Evolutionary conservation across 257 asterid species (phyloP).

Genomic region (Craterostigma plantagineum): DNA sequence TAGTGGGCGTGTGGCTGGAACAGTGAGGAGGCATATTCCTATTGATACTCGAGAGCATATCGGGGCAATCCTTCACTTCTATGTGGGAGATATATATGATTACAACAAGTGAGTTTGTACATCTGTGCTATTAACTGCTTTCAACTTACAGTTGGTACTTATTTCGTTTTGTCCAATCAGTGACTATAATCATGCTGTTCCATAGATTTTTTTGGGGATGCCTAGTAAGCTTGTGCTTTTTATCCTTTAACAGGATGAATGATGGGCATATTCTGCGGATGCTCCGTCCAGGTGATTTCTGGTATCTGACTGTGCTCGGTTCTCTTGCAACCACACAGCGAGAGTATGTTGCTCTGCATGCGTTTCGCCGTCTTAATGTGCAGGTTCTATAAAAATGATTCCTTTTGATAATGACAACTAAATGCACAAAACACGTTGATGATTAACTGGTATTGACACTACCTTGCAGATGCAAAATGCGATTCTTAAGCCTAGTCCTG

Average conservation of each 20-base stretch:
- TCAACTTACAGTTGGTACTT: slow-evolving; percentile 1
- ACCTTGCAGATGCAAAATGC: slow-evolving; percentile 89
- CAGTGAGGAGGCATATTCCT: slow-evolving; percentile 84
- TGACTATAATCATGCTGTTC: not conserved
- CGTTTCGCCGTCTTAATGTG: slow-evolving; percentile 83
- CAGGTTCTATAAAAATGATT: slow-evolving; percentile 34
- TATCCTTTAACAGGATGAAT: slow-evolving; percentile 39
- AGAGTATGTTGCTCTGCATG: slow-evolving; percentile 85
- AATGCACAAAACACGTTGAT: slow-evolving; percentile 2
- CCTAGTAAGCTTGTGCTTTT: not conserved
- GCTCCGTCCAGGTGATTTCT: slow-evolving; percentile 72
- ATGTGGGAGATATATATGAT: slow-evolving; percentile 80
- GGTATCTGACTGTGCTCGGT: slow-evolving; percentile 84
- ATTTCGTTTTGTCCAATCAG: not conserved
- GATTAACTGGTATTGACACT: slow-evolving; percentile 4
- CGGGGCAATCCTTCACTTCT: slow-evolving; percentile 89
- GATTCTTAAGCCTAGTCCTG: slow-evolving; percentile 91
- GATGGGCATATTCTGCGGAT: slow-evolving; percentile 79
- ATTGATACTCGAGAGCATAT: slow-evolving; percentile 73
- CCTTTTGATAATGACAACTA: slow-evolving; percentile 3
- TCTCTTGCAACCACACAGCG: slow-evolving; percentile 94
- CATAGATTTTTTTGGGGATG: slow-evolving; percentile 8
- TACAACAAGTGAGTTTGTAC: slow-evolving; percentile 38
- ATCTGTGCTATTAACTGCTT: not conserved
- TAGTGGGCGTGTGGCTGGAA: slow-evolving; percentile 88